Evolutionary conservation across 352 stramenopile species (phyloP), one percentile per base, ranked within the genome.

Genomic region (Phytopythium helicoides): DNA sequence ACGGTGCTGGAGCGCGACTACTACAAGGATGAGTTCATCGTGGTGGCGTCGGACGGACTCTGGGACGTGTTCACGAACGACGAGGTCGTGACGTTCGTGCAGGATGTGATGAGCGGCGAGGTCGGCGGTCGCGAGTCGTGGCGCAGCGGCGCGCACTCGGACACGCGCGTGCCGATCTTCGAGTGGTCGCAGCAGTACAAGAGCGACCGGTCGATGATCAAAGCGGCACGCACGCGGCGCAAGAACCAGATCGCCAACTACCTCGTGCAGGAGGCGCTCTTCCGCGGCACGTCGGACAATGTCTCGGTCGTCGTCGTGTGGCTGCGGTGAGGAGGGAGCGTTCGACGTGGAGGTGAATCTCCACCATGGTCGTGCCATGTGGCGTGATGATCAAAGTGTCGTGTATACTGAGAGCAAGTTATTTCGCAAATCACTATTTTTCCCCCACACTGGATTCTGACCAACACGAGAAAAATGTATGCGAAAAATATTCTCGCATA

Each of bases 31-130:
- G 73, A 97, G 46, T 98, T 98, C 52, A 90, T 97, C 62, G 92
- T 98, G 54, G 65, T 98, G 25, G 93, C 92, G 18, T 96, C 81
- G 16, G 93, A 98, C 51, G 93, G 93, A 0, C 71, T 98, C 3
- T 98, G 92, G 92, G 93, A 98, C 52, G 90, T 98, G 23, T 97
- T 98, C 54, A 89, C 71, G 11, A 96, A 80, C 49, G 86, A 96
- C 33, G 86, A 97, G 55, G 89, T 92, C 16, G 85, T 97, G 15
- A 84, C 85, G 33, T 98, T 97, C 63, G 89, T 97, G 34, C 79
- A 94, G 47, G 78, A 95, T 42, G 81, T 96, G 23, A 79, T 97
- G 66, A 84, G 76, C 21, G 88, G 86, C 23, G 83, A 92, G 46
- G 52, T 96, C 7, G 86, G 87, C 14, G 81, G 83, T 12, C 73